phyloP scores from a whole-genome alignment of 2,329 filamentous ascomycete genomes.

The Helotiales sp. region DNA sequence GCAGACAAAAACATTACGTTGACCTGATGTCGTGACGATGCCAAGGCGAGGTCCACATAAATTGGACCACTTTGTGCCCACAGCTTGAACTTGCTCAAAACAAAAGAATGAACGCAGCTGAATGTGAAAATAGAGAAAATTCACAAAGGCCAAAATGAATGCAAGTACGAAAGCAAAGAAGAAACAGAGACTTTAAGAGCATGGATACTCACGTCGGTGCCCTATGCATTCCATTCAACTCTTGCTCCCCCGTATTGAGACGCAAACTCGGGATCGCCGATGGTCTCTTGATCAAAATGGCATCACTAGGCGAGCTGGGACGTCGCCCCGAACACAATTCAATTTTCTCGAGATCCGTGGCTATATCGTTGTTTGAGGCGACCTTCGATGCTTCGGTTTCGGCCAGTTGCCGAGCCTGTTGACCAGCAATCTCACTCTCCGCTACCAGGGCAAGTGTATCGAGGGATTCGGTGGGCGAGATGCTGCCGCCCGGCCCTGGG shows the following conservation, averaged over 20 bases:
- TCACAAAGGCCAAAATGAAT: neutral
- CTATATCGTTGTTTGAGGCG: neutral
- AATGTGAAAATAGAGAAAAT: neutral
- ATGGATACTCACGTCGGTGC: constrained; percentile 32
- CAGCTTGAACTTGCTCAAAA: neutral
- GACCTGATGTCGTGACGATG: neutral
- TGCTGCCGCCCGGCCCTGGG: constrained; percentile 10
- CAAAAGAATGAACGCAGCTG: neutral
- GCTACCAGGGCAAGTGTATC: constrained; percentile 37
- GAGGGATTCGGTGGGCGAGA: constrained; percentile 36
- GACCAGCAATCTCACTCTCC: constrained; percentile 29
- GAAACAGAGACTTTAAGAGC: neutral
- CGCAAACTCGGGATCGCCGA: constrained; percentile 32
- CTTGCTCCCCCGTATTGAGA: constrained; percentile 31
- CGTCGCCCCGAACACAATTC: constrained; percentile 19
- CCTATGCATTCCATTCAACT: constrained; percentile 20
- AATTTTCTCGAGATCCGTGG: neutral
- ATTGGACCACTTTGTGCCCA: neutral
- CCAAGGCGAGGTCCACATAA: neutral
- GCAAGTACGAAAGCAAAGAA: neutral
- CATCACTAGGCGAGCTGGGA: constrained; percentile 43
- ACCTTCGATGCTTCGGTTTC: constrained; percentile 7
- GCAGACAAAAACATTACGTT: neutral
- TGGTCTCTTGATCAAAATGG: constrained; percentile 40
- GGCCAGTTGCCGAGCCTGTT: constrained; percentile 12